Evolutionary conservation across 2,329 filamentous ascomycete genomes (phyloP).

Genomic region (Orbilia ellipsospora): DNA sequence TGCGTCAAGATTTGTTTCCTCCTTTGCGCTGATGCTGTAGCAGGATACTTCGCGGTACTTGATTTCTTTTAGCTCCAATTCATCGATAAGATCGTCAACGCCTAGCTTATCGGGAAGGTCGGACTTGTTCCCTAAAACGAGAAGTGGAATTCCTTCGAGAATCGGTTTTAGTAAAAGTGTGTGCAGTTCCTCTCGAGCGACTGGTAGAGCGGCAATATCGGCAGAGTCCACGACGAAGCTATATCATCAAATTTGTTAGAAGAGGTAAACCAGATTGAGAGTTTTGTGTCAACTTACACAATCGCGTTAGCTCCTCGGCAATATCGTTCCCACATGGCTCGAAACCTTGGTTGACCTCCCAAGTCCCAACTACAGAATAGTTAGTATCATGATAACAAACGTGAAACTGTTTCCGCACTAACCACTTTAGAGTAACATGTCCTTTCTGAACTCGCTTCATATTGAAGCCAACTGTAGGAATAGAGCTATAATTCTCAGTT

Average conservation of each 20-base stretch:
- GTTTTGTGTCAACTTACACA: constrained; percentile 69
- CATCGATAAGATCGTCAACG: constrained; percentile 95
- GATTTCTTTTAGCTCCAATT: constrained; percentile 87
- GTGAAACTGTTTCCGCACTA: constrained; percentile 60
- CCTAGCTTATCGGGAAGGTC: constrained; percentile 90
- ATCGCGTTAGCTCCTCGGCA: constrained; percentile 97
- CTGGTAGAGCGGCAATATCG: constrained; percentile 77
- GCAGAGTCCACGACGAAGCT: constrained; percentile 97
- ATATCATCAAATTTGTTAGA: constrained; percentile 21
- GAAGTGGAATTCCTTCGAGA: constrained; percentile 86
- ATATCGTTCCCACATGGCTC: constrained; percentile 99
- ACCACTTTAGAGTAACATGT: constrained; percentile 97
- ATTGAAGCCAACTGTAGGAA: constrained; percentile 98
- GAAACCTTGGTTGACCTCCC: constrained; percentile 94
- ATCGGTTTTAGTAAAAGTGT: constrained; percentile 84
- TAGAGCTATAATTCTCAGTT: constrained; percentile 74
- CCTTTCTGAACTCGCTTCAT: constrained; percentile 98
- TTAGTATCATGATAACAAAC: constrained; percentile 12
- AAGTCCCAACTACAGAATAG: constrained; percentile 80
- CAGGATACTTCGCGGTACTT: constrained; percentile 94
- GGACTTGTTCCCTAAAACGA: constrained; percentile 97
- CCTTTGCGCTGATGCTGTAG: constrained; percentile 98
- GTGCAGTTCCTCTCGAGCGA: constrained; percentile 92
- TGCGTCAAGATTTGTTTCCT: constrained; percentile 97
- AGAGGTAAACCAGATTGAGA: not conserved